A percentile compares a stretch with the other conserved stretches of the same genome.
Evolutionary conservation across 257 asterid genomes (phyloP).

Genomic region (Solanum neorickii): DNA sequence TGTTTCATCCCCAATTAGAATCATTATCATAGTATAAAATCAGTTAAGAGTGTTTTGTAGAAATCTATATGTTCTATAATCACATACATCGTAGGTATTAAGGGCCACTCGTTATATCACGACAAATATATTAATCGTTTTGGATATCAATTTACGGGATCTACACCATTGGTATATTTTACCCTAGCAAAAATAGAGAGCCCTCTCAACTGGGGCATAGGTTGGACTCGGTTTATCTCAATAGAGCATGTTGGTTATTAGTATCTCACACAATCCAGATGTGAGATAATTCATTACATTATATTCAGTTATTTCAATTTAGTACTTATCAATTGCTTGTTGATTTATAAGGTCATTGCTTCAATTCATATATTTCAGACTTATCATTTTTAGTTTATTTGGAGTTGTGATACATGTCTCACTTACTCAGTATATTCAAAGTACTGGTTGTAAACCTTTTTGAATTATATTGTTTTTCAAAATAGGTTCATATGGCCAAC

Average conservation of each 20-base stretch:
- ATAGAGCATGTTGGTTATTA: too few relatives aligned
- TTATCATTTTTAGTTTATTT: background rate
- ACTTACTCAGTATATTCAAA: background rate
- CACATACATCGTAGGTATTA: background rate
- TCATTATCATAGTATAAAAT: background rate
- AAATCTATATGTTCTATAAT: background rate
- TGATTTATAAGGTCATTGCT: background rate
- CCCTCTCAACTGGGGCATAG: background rate
- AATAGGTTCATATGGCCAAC: background rate
- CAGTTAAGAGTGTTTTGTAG: background rate
- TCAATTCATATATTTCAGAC: background rate
- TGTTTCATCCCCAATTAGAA: background rate
- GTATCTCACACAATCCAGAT: background rate
- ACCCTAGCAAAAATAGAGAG: background rate
- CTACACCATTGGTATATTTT: background rate
- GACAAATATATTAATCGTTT: background rate
- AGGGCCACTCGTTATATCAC: background rate
- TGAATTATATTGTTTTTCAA: background rate
- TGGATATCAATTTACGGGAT: background rate
- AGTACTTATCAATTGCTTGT: background rate
- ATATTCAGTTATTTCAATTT: too few relatives aligned
- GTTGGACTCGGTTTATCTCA: background rate
- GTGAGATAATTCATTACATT: background rate
- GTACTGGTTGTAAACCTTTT: background rate
- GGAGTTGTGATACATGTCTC: background rate